These are phyloP conservation scores for Phanerochaete carnosa DNA, from an alignment of 768 basidiomycete species.

Conservation along the genomic window DNA sequence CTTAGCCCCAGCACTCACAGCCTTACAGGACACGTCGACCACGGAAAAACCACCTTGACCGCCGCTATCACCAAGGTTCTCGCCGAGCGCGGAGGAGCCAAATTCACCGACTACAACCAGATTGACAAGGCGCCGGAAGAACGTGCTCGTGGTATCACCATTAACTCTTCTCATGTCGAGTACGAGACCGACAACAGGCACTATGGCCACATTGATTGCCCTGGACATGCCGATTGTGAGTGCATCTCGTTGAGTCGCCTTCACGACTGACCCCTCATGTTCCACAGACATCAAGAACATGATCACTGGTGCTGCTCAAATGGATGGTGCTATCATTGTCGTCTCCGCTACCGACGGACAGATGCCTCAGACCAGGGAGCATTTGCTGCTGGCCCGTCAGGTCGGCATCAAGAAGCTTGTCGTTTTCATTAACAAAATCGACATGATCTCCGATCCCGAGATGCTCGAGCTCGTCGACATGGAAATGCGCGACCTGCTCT, in stretches of 20 bases:
- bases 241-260: background rate
- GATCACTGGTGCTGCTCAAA: slow-evolving; percentile 98
- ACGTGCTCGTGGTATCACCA: slow-evolving; percentile 99
- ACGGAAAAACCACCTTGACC: slow-evolving; percentile 97
- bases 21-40: slow-evolving; percentile 83
- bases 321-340: slow-evolving; percentile 95
- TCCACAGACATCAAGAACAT: slow-evolving; percentile 89
- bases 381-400: slow-evolving; percentile 94
- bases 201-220: slow-evolving; percentile 98
- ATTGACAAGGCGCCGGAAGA: slow-evolving; percentile 99
- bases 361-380: slow-evolving; percentile 99
- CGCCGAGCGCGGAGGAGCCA: slow-evolving; percentile 66
- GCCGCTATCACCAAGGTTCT: slow-evolving; percentile 96
- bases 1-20: too few relatives aligned
- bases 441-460: slow-evolving; percentile 93
- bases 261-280: slow-evolving; percentile 8
- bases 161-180: slow-evolving; percentile 98
- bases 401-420: slow-evolving; percentile 97
- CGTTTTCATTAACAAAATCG: slow-evolving; percentile 99
- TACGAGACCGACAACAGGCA: slow-evolving; percentile 90
- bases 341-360: slow-evolving; percentile 99
- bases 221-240: slow-evolving; percentile 92
- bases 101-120: slow-evolving; percentile 93
- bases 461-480: slow-evolving; percentile 99
- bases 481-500: slow-evolving; percentile 97